A percentile compares a stretch with the other conserved stretches of the same genome.
Evolutionary conservation across 805 yeast genomes (phyloP).

Genomic region (Sporopachydermia lactativora): DNA sequence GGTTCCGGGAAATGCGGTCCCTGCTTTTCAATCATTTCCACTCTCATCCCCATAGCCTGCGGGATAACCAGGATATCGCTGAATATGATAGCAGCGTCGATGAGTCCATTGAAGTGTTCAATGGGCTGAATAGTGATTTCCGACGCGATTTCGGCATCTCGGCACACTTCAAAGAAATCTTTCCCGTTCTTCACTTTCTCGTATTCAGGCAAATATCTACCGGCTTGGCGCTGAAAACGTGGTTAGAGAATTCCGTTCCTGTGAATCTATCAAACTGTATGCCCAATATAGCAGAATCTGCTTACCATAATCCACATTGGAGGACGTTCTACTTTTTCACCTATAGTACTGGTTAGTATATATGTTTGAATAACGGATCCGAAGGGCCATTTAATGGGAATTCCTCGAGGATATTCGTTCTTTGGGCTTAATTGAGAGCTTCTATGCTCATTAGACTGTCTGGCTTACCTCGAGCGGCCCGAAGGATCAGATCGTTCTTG

Average conservation of each 20-base stretch:
- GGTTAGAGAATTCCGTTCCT: too few relatives aligned
- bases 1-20: constrained; percentile 94
- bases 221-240: constrained; percentile 77
- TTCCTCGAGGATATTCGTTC: too few relatives aligned
- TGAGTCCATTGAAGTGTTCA: constrained; percentile 72
- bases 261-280: too few relatives aligned
- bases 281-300: too few relatives aligned
- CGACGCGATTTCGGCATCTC: constrained; percentile 87
- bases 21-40: constrained; percentile 83
- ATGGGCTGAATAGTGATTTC: constrained; percentile 93
- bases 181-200: constrained; percentile 73
- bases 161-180: constrained; percentile 91
- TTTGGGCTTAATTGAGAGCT: background rate
- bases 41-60: constrained; percentile 95
- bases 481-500: constrained; percentile 77
- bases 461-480: constrained; percentile 69
- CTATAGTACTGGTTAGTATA: constrained; percentile 8
- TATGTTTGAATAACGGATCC: background rate
- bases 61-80: constrained; percentile 93
- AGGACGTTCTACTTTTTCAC: constrained; percentile 86
- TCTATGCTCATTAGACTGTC: background rate
- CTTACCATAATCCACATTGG: constrained; percentile 92
- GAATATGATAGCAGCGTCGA: constrained; percentile 95
- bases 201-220: constrained; percentile 73
- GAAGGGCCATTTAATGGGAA: too few relatives aligned